Evolutionary conservation across 495 filamentous ascomycete genomes (phyloP), one percentile per base, ranked within the genome.

Genomic region (Xylaria longipes): DNA sequence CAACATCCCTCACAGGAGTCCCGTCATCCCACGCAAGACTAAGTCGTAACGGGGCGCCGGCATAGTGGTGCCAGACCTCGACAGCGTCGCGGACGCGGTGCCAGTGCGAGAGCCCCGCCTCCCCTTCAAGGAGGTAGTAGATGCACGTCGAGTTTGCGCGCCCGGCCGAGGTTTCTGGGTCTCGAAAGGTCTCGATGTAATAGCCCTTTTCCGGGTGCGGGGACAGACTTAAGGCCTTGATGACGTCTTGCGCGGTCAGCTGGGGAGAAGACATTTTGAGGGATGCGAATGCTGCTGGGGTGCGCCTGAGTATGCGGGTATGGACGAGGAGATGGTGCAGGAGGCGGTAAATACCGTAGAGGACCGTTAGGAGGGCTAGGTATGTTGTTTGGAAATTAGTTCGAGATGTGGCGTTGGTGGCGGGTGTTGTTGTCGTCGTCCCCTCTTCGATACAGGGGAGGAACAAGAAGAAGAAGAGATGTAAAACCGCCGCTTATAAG

Each of bases 51-150:
- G 84, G 84, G 22, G 82, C 82, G 14, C 84, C 84, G 63, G 84
- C 82, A 57, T 85, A 85, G 74, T 83, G 80, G 75, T 86, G 84
- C 84, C 83, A 86, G 22, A 83, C 69, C 71, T 86, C 84, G 56
- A 76, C 79, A 25, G 81, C 79, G 65, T 84, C 82, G 50, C 58
- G 52, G n/a, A 86, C 79, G 68, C 81, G 80, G 73, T 86, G 84
- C 84, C 84, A 86, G 68, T 75, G 72, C 31, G 84, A 86, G n/a
- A 76, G 29, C 20, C 81, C 81, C 31, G 70, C 75, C n/a, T 71
- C 37, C 31, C 83, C 82, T 57, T 85, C 79, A 20, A 86, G 84
- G 17, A 85, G 82, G 72, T 85, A 86, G 73, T 85, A 86, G 64
- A 85, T 85, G 52, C 76, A 80, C 0, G 84, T 86, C 75, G 80